A percentile compares a stretch with the other conserved stretches of the same genome.
Evolutionary conservation across 768 basidiomycete genomes (phyloP).

Genomic region (Rhodosporidiobolus odoratus): DNA sequence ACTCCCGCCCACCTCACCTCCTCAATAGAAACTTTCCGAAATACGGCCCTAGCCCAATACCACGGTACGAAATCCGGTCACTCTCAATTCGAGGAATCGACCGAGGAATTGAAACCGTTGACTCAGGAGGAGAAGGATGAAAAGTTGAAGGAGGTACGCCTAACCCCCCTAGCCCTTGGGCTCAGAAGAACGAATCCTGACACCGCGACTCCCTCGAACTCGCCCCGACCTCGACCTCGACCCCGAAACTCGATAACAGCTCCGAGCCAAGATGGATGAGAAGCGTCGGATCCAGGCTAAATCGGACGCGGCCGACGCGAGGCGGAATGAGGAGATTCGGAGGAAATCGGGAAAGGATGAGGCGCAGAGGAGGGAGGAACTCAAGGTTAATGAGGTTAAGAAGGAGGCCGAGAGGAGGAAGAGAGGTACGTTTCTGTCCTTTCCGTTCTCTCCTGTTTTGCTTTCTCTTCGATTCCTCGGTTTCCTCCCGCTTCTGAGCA

Average conservation of each 20-base stretch:
- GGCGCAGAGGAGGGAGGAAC: conserved; percentile 65
- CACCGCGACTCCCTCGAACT: too few relatives aligned
- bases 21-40: conserved; percentile 65
- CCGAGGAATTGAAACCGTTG: conserved; percentile 91
- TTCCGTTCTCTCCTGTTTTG: too few relatives aligned
- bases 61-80: conserved; percentile 66
- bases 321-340: conserved; percentile 69
- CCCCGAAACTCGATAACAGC: too few relatives aligned
- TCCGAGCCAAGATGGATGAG: conserved; percentile 69
- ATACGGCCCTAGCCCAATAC: conserved; percentile 61
- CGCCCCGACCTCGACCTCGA: background rate
- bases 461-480: background rate
- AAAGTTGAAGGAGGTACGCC: conserved; percentile 60
- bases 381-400: conserved; percentile 54
- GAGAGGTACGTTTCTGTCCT: conserved; percentile 56
- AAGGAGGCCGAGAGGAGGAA: conserved; percentile 69
- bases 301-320: conserved; percentile 64
- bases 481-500: background rate
- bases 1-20: background rate
- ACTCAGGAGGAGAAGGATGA: conserved; percentile 88
- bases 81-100: conserved; percentile 90
- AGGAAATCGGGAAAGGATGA: conserved; percentile 85
- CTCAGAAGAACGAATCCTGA: background rate
- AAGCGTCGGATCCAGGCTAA: conserved; percentile 70
- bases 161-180: too few relatives aligned